phyloP scores from a whole-genome alignment of 2,329 filamentous ascomycete species.

The Penicillium sp. region DNA sequence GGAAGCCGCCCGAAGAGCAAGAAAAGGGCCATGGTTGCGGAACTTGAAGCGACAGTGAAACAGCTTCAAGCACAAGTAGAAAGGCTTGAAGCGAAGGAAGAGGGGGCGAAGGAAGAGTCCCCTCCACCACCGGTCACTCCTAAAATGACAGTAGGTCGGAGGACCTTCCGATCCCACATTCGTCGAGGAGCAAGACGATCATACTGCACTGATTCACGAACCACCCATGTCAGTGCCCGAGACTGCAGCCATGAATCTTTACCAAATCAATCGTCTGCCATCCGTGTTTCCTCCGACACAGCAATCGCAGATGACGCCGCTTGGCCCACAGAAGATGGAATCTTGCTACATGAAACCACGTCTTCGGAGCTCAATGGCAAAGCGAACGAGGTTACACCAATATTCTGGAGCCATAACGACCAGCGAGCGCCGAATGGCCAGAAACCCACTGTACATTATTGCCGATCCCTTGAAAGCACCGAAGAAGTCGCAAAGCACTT shows the following conservation, averaged over 20 bases:
- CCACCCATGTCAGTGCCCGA: neutral
- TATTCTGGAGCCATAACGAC: constrained; percentile 36
- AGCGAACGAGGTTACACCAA: constrained; percentile 5
- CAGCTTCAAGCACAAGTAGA: neutral
- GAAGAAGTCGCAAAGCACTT: constrained; percentile 69
- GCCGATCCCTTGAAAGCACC: constrained; percentile 63
- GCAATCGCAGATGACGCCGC: neutral
- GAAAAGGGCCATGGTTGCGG: neutral
- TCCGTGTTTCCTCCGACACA: neutral
- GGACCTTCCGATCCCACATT: neutral
- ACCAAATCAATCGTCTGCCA: neutral
- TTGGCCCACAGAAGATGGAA: neutral
- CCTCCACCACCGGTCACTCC: neutral
- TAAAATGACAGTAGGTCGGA: neutral
- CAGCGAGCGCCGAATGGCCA: constrained; percentile 51
- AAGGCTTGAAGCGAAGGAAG: neutral
- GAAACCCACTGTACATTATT: constrained; percentile 73
- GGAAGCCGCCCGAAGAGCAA: neutral
- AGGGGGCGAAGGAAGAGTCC: neutral
- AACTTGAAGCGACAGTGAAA: neutral
- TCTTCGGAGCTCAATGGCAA: neutral
- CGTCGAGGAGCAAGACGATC: neutral
- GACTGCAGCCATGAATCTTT: neutral
- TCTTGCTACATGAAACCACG: neutral
- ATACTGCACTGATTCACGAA: neutral